A percentile compares a stretch with the other conserved stretches of the same genome.
Evolutionary conservation across 352 stramenopile genomes (phyloP).

Genomic region (Phytophthora constricta): DNA sequence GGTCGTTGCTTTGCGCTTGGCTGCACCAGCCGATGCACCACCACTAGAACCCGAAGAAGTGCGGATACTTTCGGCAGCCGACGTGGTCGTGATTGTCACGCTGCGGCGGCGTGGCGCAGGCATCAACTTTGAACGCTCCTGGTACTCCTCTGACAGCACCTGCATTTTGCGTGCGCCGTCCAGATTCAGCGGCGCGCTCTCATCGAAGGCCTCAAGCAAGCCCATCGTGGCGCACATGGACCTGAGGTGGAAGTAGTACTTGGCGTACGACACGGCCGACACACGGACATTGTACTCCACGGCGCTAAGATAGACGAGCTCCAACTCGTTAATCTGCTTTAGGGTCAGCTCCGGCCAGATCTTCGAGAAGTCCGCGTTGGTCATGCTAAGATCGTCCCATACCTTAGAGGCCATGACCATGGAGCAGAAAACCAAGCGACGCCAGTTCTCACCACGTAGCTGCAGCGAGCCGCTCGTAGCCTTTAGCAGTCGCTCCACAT

Average conservation of each 20-base stretch:
- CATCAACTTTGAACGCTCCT: slow-evolving; percentile 83
- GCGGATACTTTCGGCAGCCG: slow-evolving; percentile 41
- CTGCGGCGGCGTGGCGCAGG: slow-evolving; percentile 73
- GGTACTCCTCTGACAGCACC: slow-evolving; percentile 87
- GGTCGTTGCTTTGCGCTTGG: slow-evolving; percentile 15
- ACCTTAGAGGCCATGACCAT: slow-evolving; percentile 98
- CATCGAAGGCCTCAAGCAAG: slow-evolving; percentile 74
- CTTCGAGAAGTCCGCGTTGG: slow-evolving; percentile 97
- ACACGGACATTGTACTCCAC: slow-evolving; percentile 92
- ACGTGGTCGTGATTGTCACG: slow-evolving; percentile 79
- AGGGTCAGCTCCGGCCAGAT: slow-evolving; percentile 92
- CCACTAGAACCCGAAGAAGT: slow-evolving; percentile 22
- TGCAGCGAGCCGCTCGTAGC: slow-evolving; percentile 80
- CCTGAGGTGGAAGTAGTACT: slow-evolving; percentile 98
- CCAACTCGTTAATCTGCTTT: slow-evolving; percentile 95
- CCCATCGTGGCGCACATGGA: slow-evolving; percentile 94
- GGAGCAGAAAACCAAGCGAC: slow-evolving; percentile 94
- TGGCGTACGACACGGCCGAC: slow-evolving; percentile 87
- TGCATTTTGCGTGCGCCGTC: slow-evolving; percentile 89
- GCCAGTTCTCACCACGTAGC: slow-evolving; percentile 91
- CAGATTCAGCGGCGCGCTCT: slow-evolving; percentile 80
- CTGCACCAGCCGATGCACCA: slow-evolving; percentile 23
- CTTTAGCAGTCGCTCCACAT: slow-evolving; percentile 97
- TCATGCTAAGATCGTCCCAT: slow-evolving; percentile 98
- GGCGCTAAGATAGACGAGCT: slow-evolving; percentile 92